A percentile compares a stretch with the other conserved stretches of the same genome.
phyloP scores from a whole-genome alignment of 2,329 filamentous ascomycete species.

The Zymoseptoria crescenta region DNA sequence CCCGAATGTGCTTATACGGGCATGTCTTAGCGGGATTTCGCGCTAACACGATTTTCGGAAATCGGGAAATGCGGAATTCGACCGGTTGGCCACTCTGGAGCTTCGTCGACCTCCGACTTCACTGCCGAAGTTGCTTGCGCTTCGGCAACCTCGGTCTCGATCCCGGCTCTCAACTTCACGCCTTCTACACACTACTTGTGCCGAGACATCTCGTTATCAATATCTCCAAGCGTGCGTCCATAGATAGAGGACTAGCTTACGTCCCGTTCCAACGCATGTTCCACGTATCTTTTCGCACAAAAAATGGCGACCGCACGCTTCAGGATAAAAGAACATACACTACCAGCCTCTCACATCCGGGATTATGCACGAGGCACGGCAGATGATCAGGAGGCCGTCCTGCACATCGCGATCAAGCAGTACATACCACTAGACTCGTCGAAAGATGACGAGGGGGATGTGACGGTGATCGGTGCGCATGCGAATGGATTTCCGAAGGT shows the following conservation, averaged over 20 bases:
- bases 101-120: neutral
- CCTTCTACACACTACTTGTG: neutral
- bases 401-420: conserved; percentile 74
- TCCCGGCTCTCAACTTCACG: neutral
- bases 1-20: too few species aligned
- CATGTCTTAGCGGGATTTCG: too few species aligned
- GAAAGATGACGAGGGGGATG: conserved; percentile 60
- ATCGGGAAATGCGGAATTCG: too few species aligned
- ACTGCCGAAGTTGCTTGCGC: conserved; percentile 1
- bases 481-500: conserved; percentile 92
- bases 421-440: conserved; percentile 71
- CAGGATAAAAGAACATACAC: conserved; percentile 62
- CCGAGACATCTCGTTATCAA: neutral
- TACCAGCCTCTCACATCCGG: conserved; percentile 70
- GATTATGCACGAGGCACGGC: conserved; percentile 70
- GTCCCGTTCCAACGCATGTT: too few species aligned
- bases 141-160: conserved; percentile 5
- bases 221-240: neutral
- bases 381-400: conserved; percentile 62
- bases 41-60: too few species aligned
- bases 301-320: conserved; percentile 40
- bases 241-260: neutral
- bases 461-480: conserved; percentile 80
- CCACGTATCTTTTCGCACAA: neutral
- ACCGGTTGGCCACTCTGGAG: too few species aligned